These are phyloP conservation scores for Kwoniella sp. DNA, from an alignment of 768 basidiomycete species.

Conservation along the genomic window DNA sequence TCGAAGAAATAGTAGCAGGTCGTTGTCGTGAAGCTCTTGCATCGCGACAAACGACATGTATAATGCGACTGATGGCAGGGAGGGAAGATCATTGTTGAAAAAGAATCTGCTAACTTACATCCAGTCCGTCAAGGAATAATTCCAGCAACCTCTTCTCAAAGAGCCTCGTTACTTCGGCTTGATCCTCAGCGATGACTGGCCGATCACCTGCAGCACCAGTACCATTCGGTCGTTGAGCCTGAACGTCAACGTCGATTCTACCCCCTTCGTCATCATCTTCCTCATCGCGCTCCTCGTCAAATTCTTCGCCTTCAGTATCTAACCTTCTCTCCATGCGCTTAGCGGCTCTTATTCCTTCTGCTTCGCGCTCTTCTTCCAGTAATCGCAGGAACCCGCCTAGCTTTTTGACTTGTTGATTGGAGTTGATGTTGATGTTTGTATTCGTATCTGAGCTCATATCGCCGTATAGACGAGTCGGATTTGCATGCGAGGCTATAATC, in stretches of 20 bases:
- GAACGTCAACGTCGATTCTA: not conserved
- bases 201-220: slow-evolving; percentile 10
- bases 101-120: slow-evolving; percentile 49
- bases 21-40: too few species aligned
- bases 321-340: slow-evolving; percentile 51
- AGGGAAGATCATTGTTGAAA: too few species aligned
- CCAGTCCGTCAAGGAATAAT: slow-evolving; percentile 53
- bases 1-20: too few species aligned
- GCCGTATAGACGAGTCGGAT: not conserved
- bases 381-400: slow-evolving; percentile 63
- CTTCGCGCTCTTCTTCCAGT: slow-evolving; percentile 61
- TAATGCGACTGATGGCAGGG: too few species aligned
- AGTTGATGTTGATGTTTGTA: slow-evolving; percentile 15
- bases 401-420: slow-evolving; percentile 44
- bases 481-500: not conserved
- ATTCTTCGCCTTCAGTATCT: slow-evolving; percentile 74
- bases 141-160: slow-evolving; percentile 51
- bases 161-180: slow-evolving; percentile 38
- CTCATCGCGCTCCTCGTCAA: slow-evolving; percentile 68
- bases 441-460: not conserved
- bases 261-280: slow-evolving; percentile 25
- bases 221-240: too few species aligned
- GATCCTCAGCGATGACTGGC: slow-evolving; percentile 26
- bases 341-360: slow-evolving; percentile 60
- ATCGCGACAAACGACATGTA: too few species aligned